Conservation (phyloP, 108 stramenopile species). For the Pseudonitzschia delicatissima region DNA sequence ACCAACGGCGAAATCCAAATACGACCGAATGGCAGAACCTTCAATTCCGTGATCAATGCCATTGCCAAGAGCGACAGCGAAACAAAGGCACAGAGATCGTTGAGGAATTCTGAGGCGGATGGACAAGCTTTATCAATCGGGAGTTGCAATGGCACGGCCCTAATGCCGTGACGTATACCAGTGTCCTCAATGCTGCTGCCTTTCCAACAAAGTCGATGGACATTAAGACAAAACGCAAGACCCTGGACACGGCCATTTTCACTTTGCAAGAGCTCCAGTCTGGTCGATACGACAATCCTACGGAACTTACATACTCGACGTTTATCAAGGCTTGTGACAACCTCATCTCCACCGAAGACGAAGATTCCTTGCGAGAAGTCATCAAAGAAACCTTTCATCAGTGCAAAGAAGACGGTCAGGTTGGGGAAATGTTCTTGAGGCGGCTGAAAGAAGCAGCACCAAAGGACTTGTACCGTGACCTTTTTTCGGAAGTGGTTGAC, state of each 20-base stretch:
- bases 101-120: constrained; percentile 45
- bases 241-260: constrained; percentile 44
- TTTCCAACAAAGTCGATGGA: constrained; percentile 40
- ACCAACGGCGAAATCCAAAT: constrained; percentile 51
- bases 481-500: constrained; percentile 33
- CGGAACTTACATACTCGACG: constrained; percentile 69
- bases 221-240: constrained; percentile 22
- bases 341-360: constrained; percentile 43
- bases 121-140: constrained; percentile 49
- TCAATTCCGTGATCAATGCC: constrained; percentile 60
- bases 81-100: constrained; percentile 44
- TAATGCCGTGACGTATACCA: constrained; percentile 44
- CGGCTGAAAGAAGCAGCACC: constrained; percentile 53
- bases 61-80: constrained; percentile 46
- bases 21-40: constrained; percentile 58
- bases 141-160: constrained; percentile 46
- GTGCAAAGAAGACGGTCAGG: constrained; percentile 48
- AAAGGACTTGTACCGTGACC: constrained; percentile 42
- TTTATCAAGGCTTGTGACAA: constrained; percentile 65
- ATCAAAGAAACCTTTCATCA: constrained; percentile 41
- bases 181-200: constrained; percentile 44
- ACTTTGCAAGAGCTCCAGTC: constrained; percentile 42
- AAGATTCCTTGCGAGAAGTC: constrained; percentile 21
- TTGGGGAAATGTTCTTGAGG: constrained; percentile 61
- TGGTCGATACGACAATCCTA: constrained; percentile 43